phyloP scores from a whole-genome alignment of 129 eudicot genomes.

The Arctium minus region DNA sequence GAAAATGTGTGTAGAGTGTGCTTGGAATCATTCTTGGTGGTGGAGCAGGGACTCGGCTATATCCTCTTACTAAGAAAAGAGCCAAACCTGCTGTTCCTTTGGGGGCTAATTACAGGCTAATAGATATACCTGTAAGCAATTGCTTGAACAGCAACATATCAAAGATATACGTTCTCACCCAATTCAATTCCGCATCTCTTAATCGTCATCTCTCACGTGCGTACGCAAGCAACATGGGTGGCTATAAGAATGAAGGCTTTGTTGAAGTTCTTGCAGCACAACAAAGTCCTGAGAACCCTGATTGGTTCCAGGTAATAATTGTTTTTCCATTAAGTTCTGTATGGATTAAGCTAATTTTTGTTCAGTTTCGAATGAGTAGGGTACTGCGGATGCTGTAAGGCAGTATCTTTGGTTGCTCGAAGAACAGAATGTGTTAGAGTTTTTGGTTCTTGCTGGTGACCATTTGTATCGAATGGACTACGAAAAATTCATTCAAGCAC shows the following conservation, averaged over 20 bases:
- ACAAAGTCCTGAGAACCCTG: conserved; percentile 66
- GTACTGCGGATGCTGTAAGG: conserved; percentile 49
- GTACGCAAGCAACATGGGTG: conserved; percentile 60
- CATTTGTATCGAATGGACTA: conserved; percentile 48
- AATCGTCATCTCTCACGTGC: conserved; percentile 63
- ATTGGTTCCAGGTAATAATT: conserved; percentile 60
- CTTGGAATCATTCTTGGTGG: conserved; percentile 71
- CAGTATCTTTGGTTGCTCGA: conserved; percentile 45
- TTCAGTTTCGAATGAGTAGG: conserved; percentile 18
- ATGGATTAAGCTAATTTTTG: background rate
- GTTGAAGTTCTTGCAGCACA: conserved; percentile 72
- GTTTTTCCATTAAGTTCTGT: background rate
- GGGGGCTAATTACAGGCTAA: conserved; percentile 60
- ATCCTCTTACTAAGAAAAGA: conserved; percentile 60
- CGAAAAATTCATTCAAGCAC: conserved; percentile 37
- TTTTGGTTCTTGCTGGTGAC: conserved; percentile 44
- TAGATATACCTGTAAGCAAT: conserved; percentile 64
- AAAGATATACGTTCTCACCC: conserved; percentile 58
- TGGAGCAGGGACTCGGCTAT: conserved; percentile 62
- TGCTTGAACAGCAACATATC: conserved; percentile 57
- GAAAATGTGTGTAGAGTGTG: conserved; percentile 43
- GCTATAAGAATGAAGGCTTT: conserved; percentile 57
- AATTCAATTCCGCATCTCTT: conserved; percentile 68
- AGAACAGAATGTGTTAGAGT: conserved; percentile 43
- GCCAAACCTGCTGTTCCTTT: conserved; percentile 68